Base-by-base conservation (phyloP, 2,329 filamentous ascomycete genomes). In the Aspergillus eucalypticola region DNA sequence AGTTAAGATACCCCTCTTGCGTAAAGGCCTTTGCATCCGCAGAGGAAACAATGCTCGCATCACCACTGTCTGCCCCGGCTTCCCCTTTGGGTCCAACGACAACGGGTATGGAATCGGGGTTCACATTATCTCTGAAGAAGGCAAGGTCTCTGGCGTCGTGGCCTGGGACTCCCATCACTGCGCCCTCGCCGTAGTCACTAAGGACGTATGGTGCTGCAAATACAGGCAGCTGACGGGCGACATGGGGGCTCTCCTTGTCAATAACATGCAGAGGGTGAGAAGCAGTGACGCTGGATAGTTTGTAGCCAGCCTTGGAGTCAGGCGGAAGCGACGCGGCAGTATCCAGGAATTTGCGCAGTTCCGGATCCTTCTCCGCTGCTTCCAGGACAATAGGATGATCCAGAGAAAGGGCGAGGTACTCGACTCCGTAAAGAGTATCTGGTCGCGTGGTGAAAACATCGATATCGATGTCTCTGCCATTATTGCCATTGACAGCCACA, bases 121-220 rank as follows among this genome's bases (percentile, higher is more conserved):
- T 80, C 29, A 84, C 80, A 65, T 96, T 91, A 60, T 87, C 81
- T 66, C 83, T 86, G 89, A 91, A 96, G 73, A 96, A 96, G 1
- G 85, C 84, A 74, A 90, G 82, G 67, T 96, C 92, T 55, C 91
- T 84, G 4, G 82, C 72, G 74, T 96, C 92, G 70, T 96, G 92
- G 2, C 88, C 92, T 0, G 92, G 92, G 7, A 96, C 92, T 46
- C 92, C 92, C 92, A 96, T 96, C 2, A 96, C 89, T 8, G 92
- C 92, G 1, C 92, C 92, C 66, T 92, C 90, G 15, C 92, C 91
- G 67, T 96, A 95, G 70, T 92, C 90, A 25, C 89, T 89, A 5
- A 96, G 81, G 10, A 96, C 92, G 71, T 96, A 96, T 0, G 91
- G 88, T 8, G 92, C 91, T 21, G 91, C 89, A 69, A 89, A 96